Conservation (phyloP, 225 moss, liverwort and hornwort species). For the Pseudisothecium myosuroides region DNA sequence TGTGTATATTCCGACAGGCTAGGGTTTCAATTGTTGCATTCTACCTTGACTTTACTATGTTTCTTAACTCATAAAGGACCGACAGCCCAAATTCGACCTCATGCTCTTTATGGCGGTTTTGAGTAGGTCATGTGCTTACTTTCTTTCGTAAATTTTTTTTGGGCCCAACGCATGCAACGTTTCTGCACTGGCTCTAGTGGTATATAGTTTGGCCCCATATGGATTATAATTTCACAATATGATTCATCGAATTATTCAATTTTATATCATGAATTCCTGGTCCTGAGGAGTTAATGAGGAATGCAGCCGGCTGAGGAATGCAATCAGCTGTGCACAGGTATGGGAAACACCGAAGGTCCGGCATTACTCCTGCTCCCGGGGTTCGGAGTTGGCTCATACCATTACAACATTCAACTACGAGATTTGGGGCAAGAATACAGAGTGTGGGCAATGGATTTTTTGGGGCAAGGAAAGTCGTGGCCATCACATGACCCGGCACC, state of each 20-base stretch:
- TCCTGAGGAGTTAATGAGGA: background rate
- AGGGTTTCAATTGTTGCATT: background rate
- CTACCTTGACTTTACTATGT: background rate
- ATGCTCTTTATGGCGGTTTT: background rate
- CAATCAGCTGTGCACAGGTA: slow-evolving; percentile 2
- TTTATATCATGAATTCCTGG: background rate
- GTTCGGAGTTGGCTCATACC: slow-evolving; percentile 39
- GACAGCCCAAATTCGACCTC: background rate
- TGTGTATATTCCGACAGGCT: background rate
- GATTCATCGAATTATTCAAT: background rate
- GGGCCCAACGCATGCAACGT: background rate
- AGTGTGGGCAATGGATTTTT: slow-evolving; percentile 47
- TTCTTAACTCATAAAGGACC: background rate
- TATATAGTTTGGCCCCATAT: background rate
- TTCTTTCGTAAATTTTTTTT: background rate
- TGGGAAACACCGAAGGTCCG: slow-evolving; percentile 23
- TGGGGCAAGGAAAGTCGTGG: slow-evolving; percentile 50
- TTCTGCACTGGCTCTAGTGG: background rate
- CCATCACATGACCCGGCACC: slow-evolving; percentile 48
- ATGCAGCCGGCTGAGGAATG: background rate
- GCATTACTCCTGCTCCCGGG: slow-evolving; percentile 35
- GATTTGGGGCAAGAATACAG: slow-evolving; percentile 42
- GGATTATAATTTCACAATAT: background rate
- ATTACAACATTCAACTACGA: slow-evolving; percentile 26
- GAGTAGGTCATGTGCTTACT: background rate